These are phyloP conservation scores for Bondarzewia mesenterica DNA, from an alignment of 1,284 basidiomycete species.

Conservation along the genomic window DNA sequence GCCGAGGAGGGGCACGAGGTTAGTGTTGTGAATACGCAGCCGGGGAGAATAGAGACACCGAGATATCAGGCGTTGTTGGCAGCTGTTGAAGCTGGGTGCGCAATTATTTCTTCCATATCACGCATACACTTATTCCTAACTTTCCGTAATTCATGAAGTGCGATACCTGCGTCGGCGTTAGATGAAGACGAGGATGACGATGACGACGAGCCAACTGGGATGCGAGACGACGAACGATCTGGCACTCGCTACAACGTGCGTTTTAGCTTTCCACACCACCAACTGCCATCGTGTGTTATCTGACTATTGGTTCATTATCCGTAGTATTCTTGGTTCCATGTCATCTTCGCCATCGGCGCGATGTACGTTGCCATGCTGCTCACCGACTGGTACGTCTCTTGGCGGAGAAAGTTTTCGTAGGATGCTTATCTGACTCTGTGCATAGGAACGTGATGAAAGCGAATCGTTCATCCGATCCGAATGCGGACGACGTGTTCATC, in stretches of 20 bases:
- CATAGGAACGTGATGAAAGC: constrained; percentile 65
- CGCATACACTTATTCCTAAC: not conserved
- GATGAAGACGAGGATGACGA: constrained; percentile 76
- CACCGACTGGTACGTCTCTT: constrained; percentile 79
- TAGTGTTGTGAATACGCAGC: constrained; percentile 78
- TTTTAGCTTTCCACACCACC: constrained; percentile 5
- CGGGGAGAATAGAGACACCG: constrained; percentile 78
- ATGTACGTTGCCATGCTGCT: constrained; percentile 99
- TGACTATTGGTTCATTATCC: constrained; percentile 5
- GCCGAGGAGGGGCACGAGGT: constrained; percentile 56
- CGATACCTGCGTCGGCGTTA: constrained; percentile 89
- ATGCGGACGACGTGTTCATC: constrained; percentile 75
- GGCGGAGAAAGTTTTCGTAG: too few relatives aligned
- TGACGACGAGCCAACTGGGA: constrained; percentile 56
- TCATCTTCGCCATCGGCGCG: constrained; percentile 92
- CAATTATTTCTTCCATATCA: constrained; percentile 8
- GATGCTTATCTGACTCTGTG: constrained; percentile 1
- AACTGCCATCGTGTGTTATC: not conserved
- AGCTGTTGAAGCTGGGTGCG: constrained; percentile 89
- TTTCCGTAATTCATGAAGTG: too few relatives aligned
- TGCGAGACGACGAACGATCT: constrained; percentile 86
- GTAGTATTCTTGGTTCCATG: constrained; percentile 97
- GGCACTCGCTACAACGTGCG: constrained; percentile 96
- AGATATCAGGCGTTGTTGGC: constrained; percentile 93
- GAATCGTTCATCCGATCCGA: constrained; percentile 38